Conservation (phyloP, 345 rosid genomes). For the Citrus inodora region DNA sequence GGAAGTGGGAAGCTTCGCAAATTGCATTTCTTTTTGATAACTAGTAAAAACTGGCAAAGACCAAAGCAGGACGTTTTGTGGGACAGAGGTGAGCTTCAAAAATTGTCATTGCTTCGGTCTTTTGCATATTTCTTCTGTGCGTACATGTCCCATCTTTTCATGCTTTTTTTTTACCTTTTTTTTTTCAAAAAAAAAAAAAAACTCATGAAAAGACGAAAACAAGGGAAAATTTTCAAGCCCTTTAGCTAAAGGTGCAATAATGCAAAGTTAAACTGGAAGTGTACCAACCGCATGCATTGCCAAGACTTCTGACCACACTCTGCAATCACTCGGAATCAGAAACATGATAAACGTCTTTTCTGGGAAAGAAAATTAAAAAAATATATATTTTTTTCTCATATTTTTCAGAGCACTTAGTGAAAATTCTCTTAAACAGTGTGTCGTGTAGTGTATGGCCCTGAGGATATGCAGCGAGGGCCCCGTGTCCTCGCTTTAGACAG, state of each 20-base stretch:
- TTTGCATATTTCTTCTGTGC: background rate
- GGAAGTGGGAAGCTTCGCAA: too few relatives aligned
- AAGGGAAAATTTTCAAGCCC: background rate
- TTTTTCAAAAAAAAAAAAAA: too few relatives aligned
- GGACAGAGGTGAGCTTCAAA: background rate
- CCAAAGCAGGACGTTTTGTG: background rate
- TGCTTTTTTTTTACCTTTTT: too few relatives aligned
- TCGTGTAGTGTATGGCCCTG: too few relatives aligned
- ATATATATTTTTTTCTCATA: too few relatives aligned
- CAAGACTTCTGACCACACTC: background rate
- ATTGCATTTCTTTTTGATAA: background rate
- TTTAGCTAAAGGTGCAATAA: background rate
- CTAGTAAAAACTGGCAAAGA: background rate
- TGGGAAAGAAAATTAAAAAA: background rate
- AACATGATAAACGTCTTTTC: background rate
- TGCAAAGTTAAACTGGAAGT: background rate
- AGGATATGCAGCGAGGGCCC: slow-evolving; percentile 10
- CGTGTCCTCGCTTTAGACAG: slow-evolving; percentile 8
- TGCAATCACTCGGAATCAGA: background rate
- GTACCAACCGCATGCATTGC: background rate
- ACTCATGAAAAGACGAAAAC: background rate
- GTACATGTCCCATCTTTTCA: background rate
- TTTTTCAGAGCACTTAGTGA: background rate
- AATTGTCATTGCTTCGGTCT: background rate
- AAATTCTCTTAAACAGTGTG: background rate